Evolutionary conservation across 305 asterid species (phyloP).

Genomic region (Solanum chacoense): DNA sequence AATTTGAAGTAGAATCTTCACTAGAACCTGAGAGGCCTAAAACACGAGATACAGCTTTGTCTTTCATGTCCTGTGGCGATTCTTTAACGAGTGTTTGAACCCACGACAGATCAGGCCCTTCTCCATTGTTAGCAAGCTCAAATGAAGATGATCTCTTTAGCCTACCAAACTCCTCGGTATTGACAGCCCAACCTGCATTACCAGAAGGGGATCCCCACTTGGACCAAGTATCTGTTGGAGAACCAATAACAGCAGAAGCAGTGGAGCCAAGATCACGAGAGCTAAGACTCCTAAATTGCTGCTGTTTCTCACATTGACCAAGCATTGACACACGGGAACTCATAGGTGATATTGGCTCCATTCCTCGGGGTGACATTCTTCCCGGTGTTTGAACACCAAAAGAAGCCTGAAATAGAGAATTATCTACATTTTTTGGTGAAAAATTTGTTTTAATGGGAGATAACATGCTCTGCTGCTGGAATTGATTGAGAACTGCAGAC

Average conservation of each 20-base stretch:
- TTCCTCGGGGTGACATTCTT: conserved; percentile 59
- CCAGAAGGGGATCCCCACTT: conserved; percentile 60
- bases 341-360: conserved; percentile 68
- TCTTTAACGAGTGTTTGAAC: conserved; percentile 78
- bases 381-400: conserved; percentile 52
- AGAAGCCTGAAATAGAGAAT: conserved; percentile 41
- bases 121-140: conserved; percentile 45
- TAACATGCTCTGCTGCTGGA: conserved; percentile 63
- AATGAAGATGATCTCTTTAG: conserved; percentile 51
- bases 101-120: conserved; percentile 87
- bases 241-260: conserved; percentile 36
- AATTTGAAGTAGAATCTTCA: conserved; percentile 15
- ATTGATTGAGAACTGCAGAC: conserved; percentile 50
- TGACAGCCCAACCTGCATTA: conserved; percentile 49
- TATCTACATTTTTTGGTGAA: conserved; percentile 50
- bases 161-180: conserved; percentile 30
- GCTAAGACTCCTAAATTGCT: conserved; percentile 60
- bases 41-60: conserved; percentile 20
- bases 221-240: conserved; percentile 39
- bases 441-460: conserved; percentile 53
- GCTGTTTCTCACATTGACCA: conserved; percentile 48
- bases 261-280: conserved; percentile 57
- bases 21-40: conserved; percentile 20
- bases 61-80: conserved; percentile 51
- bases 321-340: conserved; percentile 56